Percentiles rank a stretch among this genome's conserved stretches.
Evolutionary conservation across 2,329 filamentous ascomycete genomes (phyloP).

Genomic region (Venturia aucupariae): DNA sequence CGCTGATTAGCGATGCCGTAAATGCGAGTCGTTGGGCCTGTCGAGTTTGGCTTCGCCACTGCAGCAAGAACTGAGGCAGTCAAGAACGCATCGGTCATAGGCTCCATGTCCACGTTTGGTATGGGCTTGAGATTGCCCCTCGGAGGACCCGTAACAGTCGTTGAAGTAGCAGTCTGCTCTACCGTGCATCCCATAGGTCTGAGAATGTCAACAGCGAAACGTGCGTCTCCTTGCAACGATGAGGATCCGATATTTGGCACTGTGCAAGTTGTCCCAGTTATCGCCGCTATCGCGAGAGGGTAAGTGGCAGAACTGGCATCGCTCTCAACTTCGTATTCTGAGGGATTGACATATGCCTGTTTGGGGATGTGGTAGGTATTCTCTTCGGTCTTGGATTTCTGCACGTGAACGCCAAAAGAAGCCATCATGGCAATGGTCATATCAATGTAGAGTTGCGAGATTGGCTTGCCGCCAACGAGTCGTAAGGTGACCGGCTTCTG

Average conservation of each 20-base stretch:
- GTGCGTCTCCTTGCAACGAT: constrained; percentile 89
- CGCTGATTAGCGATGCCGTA: constrained; percentile 94
- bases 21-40: constrained; percentile 63
- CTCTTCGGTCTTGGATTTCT: constrained; percentile 64
- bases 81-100: constrained; percentile 97
- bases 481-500: constrained; percentile 86
- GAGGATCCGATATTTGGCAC: constrained; percentile 90
- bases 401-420: constrained; percentile 75
- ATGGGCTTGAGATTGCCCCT: constrained; percentile 65
- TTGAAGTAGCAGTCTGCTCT: constrained; percentile 73
- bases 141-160: constrained; percentile 84
- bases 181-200: constrained; percentile 90
- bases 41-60: constrained; percentile 62
- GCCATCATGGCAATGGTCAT: constrained; percentile 99
- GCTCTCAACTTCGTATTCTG: constrained; percentile 85
- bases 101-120: constrained; percentile 88
- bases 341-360: constrained; percentile 71
- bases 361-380: constrained; percentile 93
- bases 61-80: constrained; percentile 90
- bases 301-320: constrained; percentile 98
- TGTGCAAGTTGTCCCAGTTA: constrained; percentile 91
- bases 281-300: constrained; percentile 84
- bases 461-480: constrained; percentile 91
- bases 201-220: constrained; percentile 84
- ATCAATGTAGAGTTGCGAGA: constrained; percentile 94